Evolutionary conservation across 2,329 filamentous ascomycete species (phyloP).

Genomic region (Diaporthe helianthi): DNA sequence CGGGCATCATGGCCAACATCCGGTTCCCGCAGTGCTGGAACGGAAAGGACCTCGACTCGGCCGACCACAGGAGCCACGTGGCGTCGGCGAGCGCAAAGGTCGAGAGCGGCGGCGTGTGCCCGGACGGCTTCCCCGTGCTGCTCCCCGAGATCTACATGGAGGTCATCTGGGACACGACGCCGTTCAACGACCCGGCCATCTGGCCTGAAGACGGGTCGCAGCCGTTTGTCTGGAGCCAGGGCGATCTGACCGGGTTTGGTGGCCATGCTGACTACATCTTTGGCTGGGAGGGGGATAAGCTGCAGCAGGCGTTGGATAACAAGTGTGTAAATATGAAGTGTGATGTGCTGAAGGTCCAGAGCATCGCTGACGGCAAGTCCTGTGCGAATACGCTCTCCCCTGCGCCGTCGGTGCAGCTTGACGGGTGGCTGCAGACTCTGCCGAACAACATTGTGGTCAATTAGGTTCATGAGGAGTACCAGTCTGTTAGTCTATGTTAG

Average conservation of each 20-base stretch:
- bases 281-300: constrained; percentile 44
- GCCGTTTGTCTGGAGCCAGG: constrained; percentile 42
- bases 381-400: constrained; percentile 27
- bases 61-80: constrained; percentile 57
- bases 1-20: constrained; percentile 50
- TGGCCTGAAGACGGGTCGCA: constrained; percentile 46
- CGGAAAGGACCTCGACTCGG: constrained; percentile 54
- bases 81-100: constrained; percentile 33
- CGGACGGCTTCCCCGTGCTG: constrained; percentile 42
- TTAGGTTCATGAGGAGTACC: background rate
- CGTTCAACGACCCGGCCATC: constrained; percentile 41
- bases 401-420: background rate
- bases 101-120: constrained; percentile 37
- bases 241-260: constrained; percentile 43
- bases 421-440: constrained; percentile 10
- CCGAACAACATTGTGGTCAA: constrained; percentile 13
- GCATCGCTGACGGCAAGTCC: constrained; percentile 34
- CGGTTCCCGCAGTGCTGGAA: constrained; percentile 61
- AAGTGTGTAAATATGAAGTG: constrained; percentile 36
- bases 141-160: constrained; percentile 47
- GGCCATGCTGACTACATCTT: constrained; percentile 51
- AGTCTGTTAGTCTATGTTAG: too few species aligned
- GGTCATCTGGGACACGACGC: constrained; percentile 44
- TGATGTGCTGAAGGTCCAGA: constrained; percentile 36
- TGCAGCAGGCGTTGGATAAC: constrained; percentile 42